phyloP scores from a whole-genome alignment of 306 rosid genomes.

The Parietaria judaica region DNA sequence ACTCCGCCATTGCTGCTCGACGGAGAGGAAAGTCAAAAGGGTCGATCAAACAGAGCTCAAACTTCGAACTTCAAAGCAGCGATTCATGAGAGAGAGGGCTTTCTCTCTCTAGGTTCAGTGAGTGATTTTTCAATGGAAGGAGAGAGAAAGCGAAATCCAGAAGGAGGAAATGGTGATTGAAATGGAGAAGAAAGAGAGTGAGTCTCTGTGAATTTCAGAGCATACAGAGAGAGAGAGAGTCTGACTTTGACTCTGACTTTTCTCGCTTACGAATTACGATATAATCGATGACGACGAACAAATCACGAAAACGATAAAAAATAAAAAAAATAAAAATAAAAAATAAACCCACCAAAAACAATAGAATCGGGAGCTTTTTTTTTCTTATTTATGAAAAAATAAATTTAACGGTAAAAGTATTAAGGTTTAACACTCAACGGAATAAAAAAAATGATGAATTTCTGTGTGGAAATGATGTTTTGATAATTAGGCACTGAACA shows the following conservation, averaged over 20 bases:
- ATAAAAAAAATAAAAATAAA: no score
- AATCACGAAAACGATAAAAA: not conserved
- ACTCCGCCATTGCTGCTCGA: conserved; percentile 52
- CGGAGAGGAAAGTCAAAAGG: conserved; percentile 7
- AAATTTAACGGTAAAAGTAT: no score
- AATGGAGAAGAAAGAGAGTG: not conserved
- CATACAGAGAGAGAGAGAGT: no score
- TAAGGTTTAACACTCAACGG: no score
- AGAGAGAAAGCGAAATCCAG: conserved; percentile 9
- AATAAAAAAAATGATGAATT: no score
- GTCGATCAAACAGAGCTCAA: conserved; percentile 7
- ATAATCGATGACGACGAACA: not conserved
- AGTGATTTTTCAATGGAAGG: no score
- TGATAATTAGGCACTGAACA: no score
- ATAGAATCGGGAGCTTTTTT: not conserved
- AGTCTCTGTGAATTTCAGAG: not conserved
- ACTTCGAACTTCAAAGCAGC: not conserved
- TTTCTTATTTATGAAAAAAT: not conserved
- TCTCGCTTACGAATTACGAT: not conserved
- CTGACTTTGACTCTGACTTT: not conserved
- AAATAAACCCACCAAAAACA: no score
- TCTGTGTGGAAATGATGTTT: no score
- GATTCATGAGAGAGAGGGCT: no score
- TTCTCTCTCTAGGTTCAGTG: no score
- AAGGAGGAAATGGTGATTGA: not conserved